These are phyloP conservation scores for Colletotrichum cuscutae DNA, from an alignment of 2,329 filamentous ascomycete species.

Conservation along the genomic window DNA sequence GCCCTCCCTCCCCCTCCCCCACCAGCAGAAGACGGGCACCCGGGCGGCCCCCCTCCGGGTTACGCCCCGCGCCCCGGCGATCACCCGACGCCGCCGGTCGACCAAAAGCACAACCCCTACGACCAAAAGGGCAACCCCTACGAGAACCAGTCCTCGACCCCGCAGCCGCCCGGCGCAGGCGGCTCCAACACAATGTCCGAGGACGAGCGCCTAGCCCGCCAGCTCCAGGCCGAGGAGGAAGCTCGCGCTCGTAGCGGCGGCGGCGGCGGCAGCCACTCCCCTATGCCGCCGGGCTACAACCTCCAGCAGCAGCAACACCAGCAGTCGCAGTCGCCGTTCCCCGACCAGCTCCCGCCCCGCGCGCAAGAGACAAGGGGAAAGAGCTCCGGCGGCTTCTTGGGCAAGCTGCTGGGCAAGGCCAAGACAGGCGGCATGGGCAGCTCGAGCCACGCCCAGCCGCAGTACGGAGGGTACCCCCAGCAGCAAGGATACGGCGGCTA, in stretches of 20 bases:
- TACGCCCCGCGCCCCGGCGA: constrained; percentile 65
- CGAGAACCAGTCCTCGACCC: constrained; percentile 43
- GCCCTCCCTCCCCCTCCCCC: constrained; percentile 62
- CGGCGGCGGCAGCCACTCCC: constrained; percentile 43
- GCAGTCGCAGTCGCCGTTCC: constrained; percentile 43
- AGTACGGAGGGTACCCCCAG: constrained; percentile 45
- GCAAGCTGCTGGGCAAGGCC: constrained; percentile 63
- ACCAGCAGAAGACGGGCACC: constrained; percentile 47
- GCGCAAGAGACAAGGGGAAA: constrained; percentile 45
- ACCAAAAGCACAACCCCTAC: constrained; percentile 71
- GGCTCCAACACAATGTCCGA: constrained; percentile 58
- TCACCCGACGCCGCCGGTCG: constrained; percentile 49
- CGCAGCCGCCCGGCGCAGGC: constrained; percentile 44
- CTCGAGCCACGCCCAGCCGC: constrained; percentile 45
- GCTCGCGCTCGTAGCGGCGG: constrained; percentile 50
- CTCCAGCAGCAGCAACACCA: constrained; percentile 35
- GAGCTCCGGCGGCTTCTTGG: constrained; percentile 58
- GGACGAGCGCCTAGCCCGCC: constrained; percentile 79
- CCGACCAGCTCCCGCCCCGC: constrained; percentile 56
- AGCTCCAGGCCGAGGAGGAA: constrained; percentile 87
- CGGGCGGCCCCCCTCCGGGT: constrained; percentile 73
- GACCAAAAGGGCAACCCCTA: constrained; percentile 72
- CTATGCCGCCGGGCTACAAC: constrained; percentile 42
- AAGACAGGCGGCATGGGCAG: constrained; percentile 47
- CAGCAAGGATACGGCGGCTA: constrained; percentile 43